Conservation (phyloP, 495 filamentous ascomycete species). For the Penicillium antarcticum region DNA sequence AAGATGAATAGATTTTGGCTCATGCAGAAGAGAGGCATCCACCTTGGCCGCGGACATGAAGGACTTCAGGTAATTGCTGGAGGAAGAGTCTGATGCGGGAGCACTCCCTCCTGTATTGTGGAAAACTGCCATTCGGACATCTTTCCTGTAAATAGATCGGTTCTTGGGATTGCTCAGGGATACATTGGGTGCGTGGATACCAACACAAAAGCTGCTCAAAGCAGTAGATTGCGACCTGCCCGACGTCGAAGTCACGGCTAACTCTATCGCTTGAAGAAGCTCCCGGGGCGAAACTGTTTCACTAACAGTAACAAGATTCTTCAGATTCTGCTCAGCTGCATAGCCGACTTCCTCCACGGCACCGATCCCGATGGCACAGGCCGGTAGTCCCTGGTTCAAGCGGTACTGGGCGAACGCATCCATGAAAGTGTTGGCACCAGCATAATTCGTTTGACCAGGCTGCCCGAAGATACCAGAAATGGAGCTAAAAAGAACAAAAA, state of each 20-base stretch:
- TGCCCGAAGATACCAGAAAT: constrained; percentile 30
- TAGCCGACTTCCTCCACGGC: constrained; percentile 34
- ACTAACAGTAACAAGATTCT: neutral
- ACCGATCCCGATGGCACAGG: constrained; percentile 27
- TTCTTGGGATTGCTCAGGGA: constrained; percentile 8
- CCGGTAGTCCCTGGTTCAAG: constrained; percentile 21
- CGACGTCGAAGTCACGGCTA: neutral
- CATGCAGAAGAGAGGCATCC: neutral
- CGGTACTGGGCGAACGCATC: constrained; percentile 35
- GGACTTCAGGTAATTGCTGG: constrained; percentile 1
- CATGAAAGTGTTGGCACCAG: constrained; percentile 31
- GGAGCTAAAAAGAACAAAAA: constrained; percentile 47
- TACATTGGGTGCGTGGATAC: neutral
- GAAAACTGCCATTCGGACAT: constrained; percentile 24
- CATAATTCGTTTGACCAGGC: constrained; percentile 31
- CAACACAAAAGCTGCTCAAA: constrained; percentile 3
- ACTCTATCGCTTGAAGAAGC: neutral
- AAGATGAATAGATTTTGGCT: constrained; percentile 22
- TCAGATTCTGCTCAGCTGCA: constrained; percentile 16
- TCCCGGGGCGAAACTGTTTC: neutral
- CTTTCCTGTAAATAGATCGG: constrained; percentile 19
- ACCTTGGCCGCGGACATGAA: constrained; percentile 11
- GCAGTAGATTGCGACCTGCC: neutral
- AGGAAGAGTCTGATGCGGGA: neutral
- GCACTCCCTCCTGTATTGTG: constrained; percentile 13